Evolutionary conservation across 495 filamentous ascomycete species (phyloP).

Genomic region (Tuber melanosporum): DNA sequence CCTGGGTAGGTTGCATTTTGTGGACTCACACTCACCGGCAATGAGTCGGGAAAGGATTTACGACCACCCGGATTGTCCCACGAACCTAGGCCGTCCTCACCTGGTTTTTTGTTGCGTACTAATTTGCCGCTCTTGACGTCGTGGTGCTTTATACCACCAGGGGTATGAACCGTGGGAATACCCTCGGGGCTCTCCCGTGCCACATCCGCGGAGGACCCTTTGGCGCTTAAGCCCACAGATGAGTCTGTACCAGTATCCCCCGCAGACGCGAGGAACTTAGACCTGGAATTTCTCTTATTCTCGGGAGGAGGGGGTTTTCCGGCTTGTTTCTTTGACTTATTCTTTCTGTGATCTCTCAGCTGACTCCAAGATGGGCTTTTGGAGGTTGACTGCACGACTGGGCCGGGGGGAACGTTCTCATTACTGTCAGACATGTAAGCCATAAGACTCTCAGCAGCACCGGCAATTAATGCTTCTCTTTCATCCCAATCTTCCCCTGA

Average conservation of each 20-base stretch:
- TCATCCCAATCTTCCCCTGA: background rate
- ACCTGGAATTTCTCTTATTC: background rate
- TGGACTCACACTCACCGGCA: background rate
- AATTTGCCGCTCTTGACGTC: background rate
- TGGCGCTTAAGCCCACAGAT: background rate
- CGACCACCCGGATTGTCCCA: background rate
- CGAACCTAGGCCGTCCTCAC: background rate
- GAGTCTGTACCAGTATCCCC: background rate
- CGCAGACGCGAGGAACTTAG: background rate
- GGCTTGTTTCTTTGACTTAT: background rate
- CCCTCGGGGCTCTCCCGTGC: background rate
- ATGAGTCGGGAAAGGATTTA: background rate
- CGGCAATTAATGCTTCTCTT: slow-evolving; percentile 1
- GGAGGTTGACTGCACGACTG: slow-evolving; percentile 21
- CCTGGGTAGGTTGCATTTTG: background rate
- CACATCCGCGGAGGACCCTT: background rate
- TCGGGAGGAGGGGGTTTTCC: background rate
- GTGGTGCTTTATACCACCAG: background rate
- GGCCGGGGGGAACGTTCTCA: slow-evolving; percentile 16
- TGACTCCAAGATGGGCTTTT: slow-evolving; percentile 11
- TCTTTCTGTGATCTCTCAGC: background rate
- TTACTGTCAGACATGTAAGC: slow-evolving; percentile 6
- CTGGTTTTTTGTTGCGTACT: background rate
- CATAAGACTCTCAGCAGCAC: background rate
- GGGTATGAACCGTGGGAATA: background rate